These are phyloP conservation scores for Cocos nucifera DNA, from an alignment of 176 grass and related monocot genomes.

Conservation along the genomic window DNA sequence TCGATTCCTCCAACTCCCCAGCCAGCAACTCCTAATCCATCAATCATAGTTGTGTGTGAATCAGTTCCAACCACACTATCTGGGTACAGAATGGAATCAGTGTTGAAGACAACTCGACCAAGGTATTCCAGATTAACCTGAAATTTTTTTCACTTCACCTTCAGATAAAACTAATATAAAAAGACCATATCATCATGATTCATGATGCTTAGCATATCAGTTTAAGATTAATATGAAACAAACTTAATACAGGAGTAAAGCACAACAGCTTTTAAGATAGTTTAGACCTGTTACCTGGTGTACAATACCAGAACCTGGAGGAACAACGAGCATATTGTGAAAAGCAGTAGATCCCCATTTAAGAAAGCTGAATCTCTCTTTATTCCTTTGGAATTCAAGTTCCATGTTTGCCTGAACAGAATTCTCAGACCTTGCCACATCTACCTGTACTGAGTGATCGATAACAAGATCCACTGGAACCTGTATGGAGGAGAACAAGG, in stretches of 20 bases:
- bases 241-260: no score
- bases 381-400: constrained; percentile 31
- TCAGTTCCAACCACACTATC: constrained; percentile 39
- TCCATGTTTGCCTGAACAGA: constrained; percentile 36
- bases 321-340: constrained; percentile 33
- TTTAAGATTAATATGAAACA: no score
- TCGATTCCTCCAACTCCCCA: constrained; percentile 43
- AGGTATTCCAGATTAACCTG: constrained; percentile 41
- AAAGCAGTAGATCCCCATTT: constrained; percentile 41
- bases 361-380: constrained; percentile 29
- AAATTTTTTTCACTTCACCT: background rate
- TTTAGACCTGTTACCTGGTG: constrained; percentile 22
- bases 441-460: constrained; percentile 34
- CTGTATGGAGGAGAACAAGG: constrained; percentile 2
- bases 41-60: constrained; percentile 42
- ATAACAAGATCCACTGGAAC: constrained; percentile 41
- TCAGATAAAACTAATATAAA: no score
- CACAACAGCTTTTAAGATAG: no score
- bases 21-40: constrained; percentile 29
- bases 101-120: constrained; percentile 31
- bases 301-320: constrained; percentile 36
- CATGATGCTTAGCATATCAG: no score
- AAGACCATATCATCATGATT: no score
- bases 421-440: constrained; percentile 28
- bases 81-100: constrained; percentile 26